Evolutionary conservation across 805 yeast species (phyloP).

Genomic region (Lachancea mirantina): DNA sequence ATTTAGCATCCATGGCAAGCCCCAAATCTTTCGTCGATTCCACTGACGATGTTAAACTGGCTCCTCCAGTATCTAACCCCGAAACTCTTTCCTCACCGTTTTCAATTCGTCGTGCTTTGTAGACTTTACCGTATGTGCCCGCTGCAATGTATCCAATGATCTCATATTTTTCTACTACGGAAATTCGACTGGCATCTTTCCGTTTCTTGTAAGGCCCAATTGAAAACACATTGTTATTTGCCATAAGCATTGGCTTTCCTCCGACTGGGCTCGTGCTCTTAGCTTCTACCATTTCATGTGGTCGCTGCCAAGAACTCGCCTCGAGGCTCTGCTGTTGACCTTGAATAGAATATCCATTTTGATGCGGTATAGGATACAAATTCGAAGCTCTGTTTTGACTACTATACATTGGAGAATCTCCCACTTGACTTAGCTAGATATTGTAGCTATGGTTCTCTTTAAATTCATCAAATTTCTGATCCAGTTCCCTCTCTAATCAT

Average conservation of each 20-base stretch:
- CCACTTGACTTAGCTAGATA: too few species aligned
- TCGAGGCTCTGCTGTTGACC: conserved; percentile 1
- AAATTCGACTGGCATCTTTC: conserved; percentile 56
- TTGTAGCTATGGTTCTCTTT: too few species aligned
- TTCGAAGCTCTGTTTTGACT: conserved; percentile 6
- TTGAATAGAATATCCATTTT: neutral
- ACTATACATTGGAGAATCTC: too few species aligned
- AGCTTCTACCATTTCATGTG: conserved; percentile 9
- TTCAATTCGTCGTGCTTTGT: conserved; percentile 63
- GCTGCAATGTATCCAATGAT: conserved; percentile 96
- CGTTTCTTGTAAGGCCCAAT: conserved; percentile 54
- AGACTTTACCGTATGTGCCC: conserved; percentile 96
- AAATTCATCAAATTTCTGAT: too few species aligned
- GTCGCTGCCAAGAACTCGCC: conserved; percentile 4
- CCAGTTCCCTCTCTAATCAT: too few species aligned
- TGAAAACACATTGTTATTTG: conserved; percentile 46
- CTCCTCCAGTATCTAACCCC: conserved; percentile 5
- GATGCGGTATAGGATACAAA: conserved; percentile 6
- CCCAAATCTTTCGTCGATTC: conserved; percentile 14
- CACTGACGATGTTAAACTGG: conserved; percentile 5
- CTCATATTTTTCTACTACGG: conserved; percentile 79
- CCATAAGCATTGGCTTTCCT: conserved; percentile 44
- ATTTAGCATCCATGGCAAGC: conserved; percentile 8
- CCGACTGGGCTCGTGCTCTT: conserved; percentile 11
- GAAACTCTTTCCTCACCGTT: conserved; percentile 3